These are phyloP conservation scores for Leccinum subgranulosum DNA, from an alignment of 768 basidiomycete species.

Conservation along the genomic window DNA sequence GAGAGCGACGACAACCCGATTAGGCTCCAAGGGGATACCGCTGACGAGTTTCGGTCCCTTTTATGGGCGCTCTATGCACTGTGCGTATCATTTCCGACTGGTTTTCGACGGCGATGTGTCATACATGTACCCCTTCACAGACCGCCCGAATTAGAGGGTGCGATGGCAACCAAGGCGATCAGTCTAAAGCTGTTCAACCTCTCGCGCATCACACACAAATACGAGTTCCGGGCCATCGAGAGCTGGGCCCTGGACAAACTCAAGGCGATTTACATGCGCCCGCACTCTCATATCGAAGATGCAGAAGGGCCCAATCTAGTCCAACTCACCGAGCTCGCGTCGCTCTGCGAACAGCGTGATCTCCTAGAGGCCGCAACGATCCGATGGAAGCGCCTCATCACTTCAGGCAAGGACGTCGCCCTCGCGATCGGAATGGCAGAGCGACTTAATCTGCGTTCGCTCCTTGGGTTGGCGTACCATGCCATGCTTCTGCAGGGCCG, in stretches of 20 bases:
- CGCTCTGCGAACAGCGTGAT: constrained; percentile 45
- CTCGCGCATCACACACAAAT: constrained; percentile 47
- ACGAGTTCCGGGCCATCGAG: constrained; percentile 45
- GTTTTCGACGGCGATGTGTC: background rate
- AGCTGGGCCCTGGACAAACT: constrained; percentile 43
- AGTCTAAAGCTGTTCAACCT: constrained; percentile 46
- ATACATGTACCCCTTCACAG: constrained; percentile 25
- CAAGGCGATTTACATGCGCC: constrained; percentile 35
- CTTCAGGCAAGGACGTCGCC: constrained; percentile 42
- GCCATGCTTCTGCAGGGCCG: constrained; percentile 51
- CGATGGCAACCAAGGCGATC: constrained; percentile 40
- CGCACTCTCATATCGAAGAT: constrained; percentile 30
- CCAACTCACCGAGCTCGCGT: constrained; percentile 50
- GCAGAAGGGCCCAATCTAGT: constrained; percentile 38
- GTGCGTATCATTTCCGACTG: constrained; percentile 35
- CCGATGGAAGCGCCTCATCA: constrained; percentile 48
- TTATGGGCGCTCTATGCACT: constrained; percentile 51
- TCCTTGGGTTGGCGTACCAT: constrained; percentile 51
- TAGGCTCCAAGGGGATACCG: constrained; percentile 43
- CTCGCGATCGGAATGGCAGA: constrained; percentile 47
- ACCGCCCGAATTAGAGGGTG: constrained; percentile 44
- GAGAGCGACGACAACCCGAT: constrained; percentile 50
- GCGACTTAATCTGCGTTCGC: constrained; percentile 42
- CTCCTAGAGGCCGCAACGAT: constrained; percentile 40
- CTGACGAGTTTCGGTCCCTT: constrained; percentile 49